These are phyloP conservation scores for Gryganskiella cystojenkinii DNA, from an alignment of 192 early-diverging fungal genomes.

Conservation along the genomic window DNA sequence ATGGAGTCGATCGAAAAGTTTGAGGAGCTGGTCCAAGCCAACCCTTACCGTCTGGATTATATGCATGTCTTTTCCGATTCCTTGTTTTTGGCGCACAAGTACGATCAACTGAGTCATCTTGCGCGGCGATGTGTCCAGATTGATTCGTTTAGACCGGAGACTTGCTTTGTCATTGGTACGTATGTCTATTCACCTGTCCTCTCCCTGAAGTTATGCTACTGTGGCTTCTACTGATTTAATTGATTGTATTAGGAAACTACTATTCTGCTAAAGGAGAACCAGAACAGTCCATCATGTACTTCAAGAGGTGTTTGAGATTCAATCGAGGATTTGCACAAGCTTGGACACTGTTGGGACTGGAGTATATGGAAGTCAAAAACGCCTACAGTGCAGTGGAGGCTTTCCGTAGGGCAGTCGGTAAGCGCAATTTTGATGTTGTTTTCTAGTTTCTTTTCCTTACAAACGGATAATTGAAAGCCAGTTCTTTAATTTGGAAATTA, in stretches of 20 bases:
- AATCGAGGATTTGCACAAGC: constrained; percentile 79
- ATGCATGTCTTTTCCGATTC: constrained; percentile 90
- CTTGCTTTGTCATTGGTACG: constrained; percentile 79
- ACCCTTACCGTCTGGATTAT: constrained; percentile 86
- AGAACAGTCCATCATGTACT: constrained; percentile 87
- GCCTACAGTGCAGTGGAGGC: constrained; percentile 89
- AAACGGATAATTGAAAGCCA: no score
- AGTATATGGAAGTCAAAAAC: constrained; percentile 94
- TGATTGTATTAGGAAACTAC: constrained; percentile 78
- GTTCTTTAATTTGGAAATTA: no score
- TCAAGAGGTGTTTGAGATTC: constrained; percentile 86
- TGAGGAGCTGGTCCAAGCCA: constrained; percentile 69
- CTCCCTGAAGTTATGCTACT: neutral
- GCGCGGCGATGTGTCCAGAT: constrained; percentile 77
- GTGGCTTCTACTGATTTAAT: no score
- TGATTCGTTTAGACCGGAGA: constrained; percentile 89
- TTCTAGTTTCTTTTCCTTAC: no score
- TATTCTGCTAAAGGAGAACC: constrained; percentile 84
- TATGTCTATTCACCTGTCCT: neutral
- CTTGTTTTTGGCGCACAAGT: constrained; percentile 81
- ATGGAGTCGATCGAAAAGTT: constrained; percentile 76
- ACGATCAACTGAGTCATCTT: constrained; percentile 76
- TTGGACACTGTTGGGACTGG: constrained; percentile 96
- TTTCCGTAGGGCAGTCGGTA: constrained; percentile 85
- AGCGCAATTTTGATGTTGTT: constrained; percentile 15